Base-by-base conservation (phyloP, 345 rosid species). In the Salix koriyanagi region DNA sequence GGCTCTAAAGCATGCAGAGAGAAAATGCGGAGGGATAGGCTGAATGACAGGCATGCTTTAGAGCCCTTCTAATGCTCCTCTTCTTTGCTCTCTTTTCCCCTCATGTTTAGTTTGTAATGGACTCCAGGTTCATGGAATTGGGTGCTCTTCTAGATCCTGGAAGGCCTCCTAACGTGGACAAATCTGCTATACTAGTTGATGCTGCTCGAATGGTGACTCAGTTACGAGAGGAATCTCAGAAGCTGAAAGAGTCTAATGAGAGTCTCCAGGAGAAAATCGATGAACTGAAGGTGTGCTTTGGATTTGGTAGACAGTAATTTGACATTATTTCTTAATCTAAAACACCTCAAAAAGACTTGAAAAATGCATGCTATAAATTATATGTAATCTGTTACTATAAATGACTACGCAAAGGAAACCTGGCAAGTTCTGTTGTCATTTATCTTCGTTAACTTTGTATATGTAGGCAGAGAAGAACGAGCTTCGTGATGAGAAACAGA, bases 111-210 rank as follows among this genome's bases (percentile, higher is more conserved):
- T 65, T 65, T 71, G 70, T 9, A 70, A 62, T 62, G 36, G 34
- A 78, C 25, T 67, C 25, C 73, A 84, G 85, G 78, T 82, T 85
- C 75, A 46, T 82, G 78, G 87, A 85, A 56, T 75, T 80, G 79
- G 71, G 79, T 48, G 76, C 82, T 15, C 36, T 85, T 69, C 67
- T 85, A 70, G 85, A 85, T 68, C 82, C 83, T 5, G 85, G 79
- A 41, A 85, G 78, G 69, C 79, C 80, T 34, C 84, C 81, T 34
- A 85, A 79, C 69, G 36, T 64, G 18, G 87, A 82, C 79, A 85
- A 85, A 72, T 83, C 78, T 42, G 75, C 70, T 50, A 77, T 82
- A 68, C 37, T 82, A 70, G 67, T 37, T 60, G 87, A 85, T 75
- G 84, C 85, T 64, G 64, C 78, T 71, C 69, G 74, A 65, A 77